Base-by-base conservation (phyloP, 345 rosid genomes). In the Carallia brachiata region DNA sequence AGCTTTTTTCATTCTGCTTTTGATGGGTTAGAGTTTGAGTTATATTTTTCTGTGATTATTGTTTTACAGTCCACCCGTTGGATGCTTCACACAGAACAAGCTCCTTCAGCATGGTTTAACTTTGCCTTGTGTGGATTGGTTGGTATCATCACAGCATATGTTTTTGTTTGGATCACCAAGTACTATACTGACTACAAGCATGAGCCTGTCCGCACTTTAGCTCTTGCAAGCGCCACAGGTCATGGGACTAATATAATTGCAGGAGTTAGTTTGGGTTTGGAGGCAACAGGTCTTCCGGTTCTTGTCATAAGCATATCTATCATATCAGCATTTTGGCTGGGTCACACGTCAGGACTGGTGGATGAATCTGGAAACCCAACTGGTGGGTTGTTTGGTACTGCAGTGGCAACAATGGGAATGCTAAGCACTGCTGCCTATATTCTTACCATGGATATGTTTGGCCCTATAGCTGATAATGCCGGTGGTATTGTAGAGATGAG, bases 401-500 rank as follows among this genome's bases (percentile, higher is more conserved):
- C 99, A 58, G 98, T 95, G 37, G 99, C 98, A 39, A 95, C 99
- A 58, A 95, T 95, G 99, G 99, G 98, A 79, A 95, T 95, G 99
- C 99, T 95, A 66, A 95, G 98, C 73, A 90, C 99, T 54, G 99
- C 99, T 77, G 98, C 94, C 62, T 95, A 92, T 86, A 89, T 95
- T 74, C 94, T 95, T 65, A 95, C 99, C 9, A 95, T 95, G 99
- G 99, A 95, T 84, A 95, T 95, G 99, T 95, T 95, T 83, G 99
- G 99, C 69, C 99, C 98, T 40, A 92, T 95, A 78, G 99, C 99
- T 73, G 99, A 95, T 84, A 95, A 95, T 77, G 99, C 98, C 80
- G 98, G 99, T 82, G 99, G 99, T 66, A 92, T 95, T 78, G 99
- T 95, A n/a, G 99, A 95, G 91, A 95, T 95, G 99, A 92, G 97